phyloP scores from a whole-genome alignment of 306 rosid species.

The Gleditsia sinensis region DNA sequence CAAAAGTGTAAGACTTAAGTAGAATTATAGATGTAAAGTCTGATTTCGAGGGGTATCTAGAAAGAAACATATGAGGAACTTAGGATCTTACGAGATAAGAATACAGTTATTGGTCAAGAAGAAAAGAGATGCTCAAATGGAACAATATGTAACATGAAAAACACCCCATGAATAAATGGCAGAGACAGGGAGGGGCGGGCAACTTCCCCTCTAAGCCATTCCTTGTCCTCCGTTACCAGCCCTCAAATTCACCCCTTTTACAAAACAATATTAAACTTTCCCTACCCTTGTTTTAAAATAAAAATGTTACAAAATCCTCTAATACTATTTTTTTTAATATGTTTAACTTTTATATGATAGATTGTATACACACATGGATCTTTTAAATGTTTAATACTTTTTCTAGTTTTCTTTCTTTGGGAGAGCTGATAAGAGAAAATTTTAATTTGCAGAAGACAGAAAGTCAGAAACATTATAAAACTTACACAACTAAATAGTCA shows the following conservation, averaged over 20 bases:
- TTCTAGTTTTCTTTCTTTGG: not conserved
- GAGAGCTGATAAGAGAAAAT: not conserved
- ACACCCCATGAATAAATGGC: not conserved
- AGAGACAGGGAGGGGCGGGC: not conserved
- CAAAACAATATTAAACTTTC: not conserved
- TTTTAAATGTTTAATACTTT: not conserved
- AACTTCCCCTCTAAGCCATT: not conserved
- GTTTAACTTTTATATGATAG: not conserved
- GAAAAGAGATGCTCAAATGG: not conserved
- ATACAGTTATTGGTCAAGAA: not conserved
- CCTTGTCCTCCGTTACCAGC: not conserved
- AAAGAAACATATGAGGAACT: not conserved
- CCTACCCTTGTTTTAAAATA: not conserved
- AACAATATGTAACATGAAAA: not conserved
- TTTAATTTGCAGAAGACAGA: too few species aligned
- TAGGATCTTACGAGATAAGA: slow-evolving; percentile 2
- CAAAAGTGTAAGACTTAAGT: not conserved
- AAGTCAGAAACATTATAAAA: not conserved
- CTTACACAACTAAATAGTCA: not conserved
- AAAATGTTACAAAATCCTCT: not conserved
- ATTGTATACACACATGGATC: not conserved
- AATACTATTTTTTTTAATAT: not conserved
- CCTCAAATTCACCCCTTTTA: not conserved
- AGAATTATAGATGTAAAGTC: not conserved
- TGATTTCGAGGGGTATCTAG: not conserved